These are phyloP conservation scores for Petunia hybrid DNA, from an alignment of 305 asterid species.

Conservation along the genomic window DNA sequence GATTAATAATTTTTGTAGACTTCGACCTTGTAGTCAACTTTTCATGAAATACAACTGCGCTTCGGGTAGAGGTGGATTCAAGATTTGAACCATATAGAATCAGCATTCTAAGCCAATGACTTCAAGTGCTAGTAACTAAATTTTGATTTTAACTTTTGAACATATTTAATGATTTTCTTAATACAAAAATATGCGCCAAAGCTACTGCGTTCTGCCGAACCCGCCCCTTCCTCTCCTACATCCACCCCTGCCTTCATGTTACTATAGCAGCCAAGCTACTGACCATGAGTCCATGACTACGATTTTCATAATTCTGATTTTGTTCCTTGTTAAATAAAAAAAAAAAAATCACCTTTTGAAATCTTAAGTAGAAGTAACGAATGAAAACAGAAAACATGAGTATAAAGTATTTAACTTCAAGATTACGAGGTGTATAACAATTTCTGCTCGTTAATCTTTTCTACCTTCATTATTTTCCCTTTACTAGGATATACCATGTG, in stretches of 20 bases:
- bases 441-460: background rate
- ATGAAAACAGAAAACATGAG: background rate
- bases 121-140: no score
- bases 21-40: slow-evolving; percentile 13
- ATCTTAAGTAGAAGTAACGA: background rate
- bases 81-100: no score
- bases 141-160: background rate
- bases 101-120: background rate
- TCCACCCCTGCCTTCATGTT: background rate
- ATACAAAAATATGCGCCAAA: no score
- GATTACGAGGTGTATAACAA: background rate
- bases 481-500: background rate
- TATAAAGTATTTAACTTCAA: background rate
- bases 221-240: background rate
- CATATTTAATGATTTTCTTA: no score
- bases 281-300: background rate
- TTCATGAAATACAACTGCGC: background rate
- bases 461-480: background rate
- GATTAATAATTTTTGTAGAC: slow-evolving; percentile 9
- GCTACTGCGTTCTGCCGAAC: no score
- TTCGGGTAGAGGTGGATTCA: no score
- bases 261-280: no score
- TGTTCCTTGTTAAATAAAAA: no score
- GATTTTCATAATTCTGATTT: background rate
- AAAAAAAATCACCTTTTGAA: no score